Evolutionary conservation across 73 alveolate species (phyloP).

Genomic region (Paramecium caudatum): DNA sequence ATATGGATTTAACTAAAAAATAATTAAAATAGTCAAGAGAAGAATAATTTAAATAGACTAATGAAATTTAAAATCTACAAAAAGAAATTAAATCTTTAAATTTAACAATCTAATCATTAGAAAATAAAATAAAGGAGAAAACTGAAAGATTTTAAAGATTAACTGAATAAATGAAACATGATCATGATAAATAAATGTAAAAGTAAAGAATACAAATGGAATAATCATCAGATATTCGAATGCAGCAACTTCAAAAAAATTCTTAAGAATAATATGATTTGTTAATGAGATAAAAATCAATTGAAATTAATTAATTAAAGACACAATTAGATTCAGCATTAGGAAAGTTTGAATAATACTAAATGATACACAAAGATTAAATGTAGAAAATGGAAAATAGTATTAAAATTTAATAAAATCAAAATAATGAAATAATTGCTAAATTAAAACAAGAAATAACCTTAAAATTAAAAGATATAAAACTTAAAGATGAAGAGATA

Average conservation of each 20-base stretch:
- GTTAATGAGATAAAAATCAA: neutral
- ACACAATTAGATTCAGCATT: neutral
- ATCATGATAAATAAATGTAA: conserved; percentile 11
- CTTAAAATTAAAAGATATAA: neutral
- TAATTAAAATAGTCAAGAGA: neutral
- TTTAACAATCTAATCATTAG: neutral
- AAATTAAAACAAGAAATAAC: conserved; percentile 25
- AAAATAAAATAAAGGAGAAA: conserved; percentile 27
- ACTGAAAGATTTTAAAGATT: conserved; percentile 19
- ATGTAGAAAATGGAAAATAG: neutral
- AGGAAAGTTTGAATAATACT: conserved; percentile 8
- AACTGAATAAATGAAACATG: neutral
- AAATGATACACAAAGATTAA: conserved; percentile 14
- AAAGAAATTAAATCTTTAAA: neutral
- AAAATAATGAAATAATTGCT: neutral
- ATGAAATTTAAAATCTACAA: neutral
- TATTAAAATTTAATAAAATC: neutral
- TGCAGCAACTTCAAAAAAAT: conserved; percentile 8
- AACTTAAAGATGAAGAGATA: neutral
- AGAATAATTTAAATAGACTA: neutral
- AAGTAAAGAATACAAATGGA: neutral
- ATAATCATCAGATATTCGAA: neutral
- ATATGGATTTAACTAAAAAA: neutral
- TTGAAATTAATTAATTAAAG: neutral
- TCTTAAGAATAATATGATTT: conserved; percentile 13